Evolutionary conservation across 2,329 filamentous ascomycete genomes (phyloP).

Genomic region (Fusarium sp.): DNA sequence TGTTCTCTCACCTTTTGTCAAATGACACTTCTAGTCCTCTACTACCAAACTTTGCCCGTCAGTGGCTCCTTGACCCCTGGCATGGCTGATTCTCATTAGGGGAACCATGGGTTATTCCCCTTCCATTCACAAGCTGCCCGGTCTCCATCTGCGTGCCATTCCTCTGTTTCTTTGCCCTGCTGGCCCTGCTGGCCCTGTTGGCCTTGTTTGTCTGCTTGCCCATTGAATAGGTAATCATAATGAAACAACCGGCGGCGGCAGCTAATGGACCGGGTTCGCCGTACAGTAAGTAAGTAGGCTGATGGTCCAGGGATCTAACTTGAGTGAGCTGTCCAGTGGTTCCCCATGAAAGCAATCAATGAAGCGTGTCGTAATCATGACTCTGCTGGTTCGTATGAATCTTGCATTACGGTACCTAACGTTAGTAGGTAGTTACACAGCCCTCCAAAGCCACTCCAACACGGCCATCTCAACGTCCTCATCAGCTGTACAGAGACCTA

Average conservation of each 20-base stretch:
- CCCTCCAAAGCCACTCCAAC: slow-evolving; percentile 1
- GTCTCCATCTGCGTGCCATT: slow-evolving; percentile 34
- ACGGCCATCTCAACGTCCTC: not conserved
- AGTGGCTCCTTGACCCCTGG: slow-evolving; percentile 18
- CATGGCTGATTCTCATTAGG: slow-evolving; percentile 27
- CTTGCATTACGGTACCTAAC: not conserved
- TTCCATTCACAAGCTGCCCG: slow-evolving; percentile 22
- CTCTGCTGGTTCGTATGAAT: slow-evolving; percentile 10
- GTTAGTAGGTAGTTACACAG: too few relatives aligned
- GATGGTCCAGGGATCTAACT: too few relatives aligned
- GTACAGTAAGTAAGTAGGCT: not conserved
- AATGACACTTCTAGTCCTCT: slow-evolving; percentile 5
- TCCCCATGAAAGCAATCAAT: slow-evolving; percentile 1
- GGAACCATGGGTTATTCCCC: slow-evolving; percentile 17
- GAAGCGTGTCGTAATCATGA: slow-evolving; percentile 30
- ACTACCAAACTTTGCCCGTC: slow-evolving; percentile 7
- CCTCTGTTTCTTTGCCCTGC: slow-evolving; percentile 12
- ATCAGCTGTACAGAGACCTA: slow-evolving; percentile 24
- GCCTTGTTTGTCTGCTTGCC: not conserved
- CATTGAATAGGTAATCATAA: slow-evolving; percentile 38
- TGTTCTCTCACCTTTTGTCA: slow-evolving; percentile 11
- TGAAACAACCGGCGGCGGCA: slow-evolving; percentile 39
- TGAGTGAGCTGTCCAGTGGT: not conserved
- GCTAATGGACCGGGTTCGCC: slow-evolving; percentile 20
- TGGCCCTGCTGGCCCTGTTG: not conserved